Evolutionary conservation across 768 basidiomycete species (phyloP), one percentile per base, ranked within the genome.

Genomic region (Roridomyces roridus): DNA sequence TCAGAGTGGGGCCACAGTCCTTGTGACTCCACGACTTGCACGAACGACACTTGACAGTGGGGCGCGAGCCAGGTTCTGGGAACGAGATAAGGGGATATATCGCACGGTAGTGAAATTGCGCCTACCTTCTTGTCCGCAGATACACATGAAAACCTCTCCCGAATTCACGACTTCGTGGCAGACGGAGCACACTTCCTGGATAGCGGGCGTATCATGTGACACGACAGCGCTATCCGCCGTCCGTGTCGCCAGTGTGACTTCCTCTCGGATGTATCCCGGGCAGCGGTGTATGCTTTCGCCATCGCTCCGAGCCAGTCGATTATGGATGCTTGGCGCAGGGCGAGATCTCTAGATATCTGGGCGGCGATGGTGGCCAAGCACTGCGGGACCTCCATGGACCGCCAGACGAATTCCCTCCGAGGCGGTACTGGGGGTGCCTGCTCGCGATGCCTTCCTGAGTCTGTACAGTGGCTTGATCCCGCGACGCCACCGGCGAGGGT

Each of bases 91-190:
- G 2, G 18, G 34, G 4, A 2, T 2, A 5, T 9, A 36, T 17
- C 5, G 9, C 23, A 21, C 23, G 17, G 9, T 23, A 24, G 25
- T 5, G 12, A 6, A 24, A 21, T 35, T 37, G 24, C n/a, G n/a
- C n/a, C n/a, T n/a, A n/a, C n/a, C n/a, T n/a, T 36, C 46, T 37
- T 1, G 23, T 11, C 24, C 47, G n/a, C 47, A 49, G 3, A 49
- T 26, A 18, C 47, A 49, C 36, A 15, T 2, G 12, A 49, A 39
- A 2, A 10, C 24, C 17, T 49, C 47, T 21, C 25, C 6, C 7
- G n/a, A n/a, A 20, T 24, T 24, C 24, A 49, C 47, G 24, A 49
- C 47, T 25, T 49, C 47, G 24, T 28, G 35, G 39, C 49, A 51
- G 20, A 51, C 17, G 25, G 49, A 42, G 18, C 49, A 51, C 4